phyloP scores from a whole-genome alignment of 2,329 filamentous ascomycete species.

The Paecilomyces variotii region DNA sequence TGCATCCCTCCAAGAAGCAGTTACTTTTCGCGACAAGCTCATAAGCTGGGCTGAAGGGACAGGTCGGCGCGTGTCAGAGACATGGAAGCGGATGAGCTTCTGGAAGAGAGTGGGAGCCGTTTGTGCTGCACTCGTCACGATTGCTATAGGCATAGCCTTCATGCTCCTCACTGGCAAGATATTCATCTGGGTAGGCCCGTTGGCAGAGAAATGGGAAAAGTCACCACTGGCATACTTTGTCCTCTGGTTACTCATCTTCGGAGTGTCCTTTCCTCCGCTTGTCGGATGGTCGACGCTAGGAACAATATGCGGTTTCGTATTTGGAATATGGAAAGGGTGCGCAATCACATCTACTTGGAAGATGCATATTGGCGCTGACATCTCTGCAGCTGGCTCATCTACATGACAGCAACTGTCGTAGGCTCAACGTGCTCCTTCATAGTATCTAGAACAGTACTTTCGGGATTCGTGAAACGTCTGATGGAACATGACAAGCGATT shows the following conservation, averaged over 20 bases:
- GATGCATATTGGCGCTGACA: constrained; percentile 6
- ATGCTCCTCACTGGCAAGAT: constrained; percentile 72
- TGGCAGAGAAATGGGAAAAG: constrained; percentile 68
- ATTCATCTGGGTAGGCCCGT: constrained; percentile 65
- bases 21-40: constrained; percentile 28
- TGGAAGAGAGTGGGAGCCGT: constrained; percentile 55
- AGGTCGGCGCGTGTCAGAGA: constrained; percentile 22
- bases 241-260: constrained; percentile 66
- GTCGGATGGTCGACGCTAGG: constrained; percentile 78
- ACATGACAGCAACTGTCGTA: constrained; percentile 66
- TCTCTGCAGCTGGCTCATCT: constrained; percentile 68
- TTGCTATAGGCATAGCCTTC: constrained; percentile 57
- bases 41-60: constrained; percentile 29
- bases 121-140: constrained; percentile 42
- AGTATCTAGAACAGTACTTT: constrained; percentile 69
- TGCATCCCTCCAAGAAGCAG: constrained; percentile 23
- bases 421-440: constrained; percentile 76
- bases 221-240: constrained; percentile 65
- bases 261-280: constrained; percentile 75
- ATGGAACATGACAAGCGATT: constrained; percentile 81
- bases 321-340: constrained; percentile 64
- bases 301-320: constrained; percentile 63
- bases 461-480: constrained; percentile 67
- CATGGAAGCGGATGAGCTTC: constrained; percentile 36
- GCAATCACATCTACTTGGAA: constrained; percentile 18